Conservation (phyloP, 164 flowering plant species). For the grape (Vitis vinifera) region DNA sequence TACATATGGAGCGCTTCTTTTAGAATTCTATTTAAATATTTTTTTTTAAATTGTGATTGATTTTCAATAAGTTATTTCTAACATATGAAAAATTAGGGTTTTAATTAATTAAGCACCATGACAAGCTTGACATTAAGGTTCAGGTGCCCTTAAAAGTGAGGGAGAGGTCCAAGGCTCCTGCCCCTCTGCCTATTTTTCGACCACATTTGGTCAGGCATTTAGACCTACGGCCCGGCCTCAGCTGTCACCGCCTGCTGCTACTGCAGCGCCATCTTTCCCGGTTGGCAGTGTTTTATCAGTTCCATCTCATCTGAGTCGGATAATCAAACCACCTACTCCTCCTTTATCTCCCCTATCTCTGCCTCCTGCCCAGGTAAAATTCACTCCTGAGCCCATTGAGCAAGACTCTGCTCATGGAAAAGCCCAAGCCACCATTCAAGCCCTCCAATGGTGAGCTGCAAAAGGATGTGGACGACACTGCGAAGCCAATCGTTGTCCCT, state of each 20-base stretch:
- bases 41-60: too few species aligned
- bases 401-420: conserved; percentile 38
- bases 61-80: too few species aligned
- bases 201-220: not conserved
- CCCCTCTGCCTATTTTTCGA: conserved; percentile 16
- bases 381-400: conserved; percentile 26
- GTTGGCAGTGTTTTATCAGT: not conserved
- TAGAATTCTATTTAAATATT: too few species aligned
- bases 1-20: too few species aligned
- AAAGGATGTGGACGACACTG: not conserved
- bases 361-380: conserved; percentile 40
- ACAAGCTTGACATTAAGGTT: too few species aligned
- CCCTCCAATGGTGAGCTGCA: conserved; percentile 3
- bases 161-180: not conserved
- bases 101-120: too few species aligned
- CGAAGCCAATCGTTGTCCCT: conserved; percentile 3
- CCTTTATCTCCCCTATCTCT: conserved; percentile 53
- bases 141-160: too few species aligned
- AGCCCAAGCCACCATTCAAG: conserved; percentile 11
- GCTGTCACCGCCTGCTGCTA: conserved; percentile 11
- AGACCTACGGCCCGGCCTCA: not conserved
- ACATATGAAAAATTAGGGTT: too few species aligned
- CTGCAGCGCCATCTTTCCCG: not conserved
- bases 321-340: conserved; percentile 13
- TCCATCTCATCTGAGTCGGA: not conserved